phyloP scores from a whole-genome alignment of 2,329 filamentous ascomycete species.

The Aurifilum marmelostoma region DNA sequence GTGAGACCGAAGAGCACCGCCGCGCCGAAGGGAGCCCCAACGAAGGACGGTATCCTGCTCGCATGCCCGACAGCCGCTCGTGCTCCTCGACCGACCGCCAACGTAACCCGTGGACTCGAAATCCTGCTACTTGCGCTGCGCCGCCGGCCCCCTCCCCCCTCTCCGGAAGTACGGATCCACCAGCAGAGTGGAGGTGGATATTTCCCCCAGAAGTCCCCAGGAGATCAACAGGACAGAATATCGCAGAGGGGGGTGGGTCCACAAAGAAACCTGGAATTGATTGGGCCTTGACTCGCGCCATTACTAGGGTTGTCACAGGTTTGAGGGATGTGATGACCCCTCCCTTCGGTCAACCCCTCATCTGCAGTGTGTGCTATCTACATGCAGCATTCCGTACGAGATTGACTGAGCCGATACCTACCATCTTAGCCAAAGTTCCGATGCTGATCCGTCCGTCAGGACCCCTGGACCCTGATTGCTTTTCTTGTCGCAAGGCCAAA shows the following conservation, averaged over 20 bases:
- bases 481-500: not conserved
- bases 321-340: not conserved
- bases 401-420: not conserved
- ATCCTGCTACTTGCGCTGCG: not conserved
- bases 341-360: not conserved
- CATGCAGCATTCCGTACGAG: not conserved
- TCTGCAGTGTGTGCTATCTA: not conserved
- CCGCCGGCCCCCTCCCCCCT: not conserved
- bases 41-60: conserved; percentile 2
- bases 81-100: not conserved
- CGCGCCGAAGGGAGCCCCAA: not conserved
- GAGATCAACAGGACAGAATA: not conserved
- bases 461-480: conserved; percentile 1
- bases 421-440: not conserved
- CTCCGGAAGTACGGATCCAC: not conserved
- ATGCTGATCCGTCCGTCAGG: conserved; percentile 4
- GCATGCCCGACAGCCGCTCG: not conserved
- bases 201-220: conserved; percentile 8
- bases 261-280: not conserved
- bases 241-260: not conserved
- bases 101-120: not conserved
- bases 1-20: conserved; percentile 12
- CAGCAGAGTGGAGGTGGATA: conserved; percentile 8
- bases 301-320: not conserved
- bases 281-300: conserved; percentile 5